Conservation (phyloP, 164 flowering plant genomes). For the Houttuynia cordata region DNA sequence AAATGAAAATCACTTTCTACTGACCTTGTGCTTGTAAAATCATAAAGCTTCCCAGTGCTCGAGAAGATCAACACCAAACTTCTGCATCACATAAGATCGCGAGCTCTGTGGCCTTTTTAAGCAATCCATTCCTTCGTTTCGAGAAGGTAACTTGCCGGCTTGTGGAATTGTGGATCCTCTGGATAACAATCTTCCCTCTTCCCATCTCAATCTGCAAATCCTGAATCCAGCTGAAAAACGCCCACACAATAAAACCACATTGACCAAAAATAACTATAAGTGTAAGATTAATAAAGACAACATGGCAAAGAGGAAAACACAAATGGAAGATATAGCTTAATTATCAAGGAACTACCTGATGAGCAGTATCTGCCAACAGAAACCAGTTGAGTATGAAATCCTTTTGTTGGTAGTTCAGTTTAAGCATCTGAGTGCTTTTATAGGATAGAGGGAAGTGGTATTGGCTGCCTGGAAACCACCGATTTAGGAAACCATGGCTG, state of each 20-base stretch:
- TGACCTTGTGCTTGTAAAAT: conserved; percentile 56
- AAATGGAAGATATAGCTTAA: background rate
- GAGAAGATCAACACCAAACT: conserved; percentile 65
- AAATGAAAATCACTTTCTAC: background rate
- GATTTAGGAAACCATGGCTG: background rate
- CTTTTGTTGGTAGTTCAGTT: background rate
- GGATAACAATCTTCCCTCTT: conserved; percentile 70
- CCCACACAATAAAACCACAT: background rate
- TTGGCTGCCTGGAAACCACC: background rate
- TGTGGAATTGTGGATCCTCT: conserved; percentile 57
- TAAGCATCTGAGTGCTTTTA: background rate
- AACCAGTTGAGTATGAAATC: background rate
- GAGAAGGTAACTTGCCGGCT: conserved; percentile 81
- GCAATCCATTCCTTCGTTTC: conserved; percentile 56
- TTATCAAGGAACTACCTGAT: background rate
- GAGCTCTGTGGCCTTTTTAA: conserved; percentile 71
- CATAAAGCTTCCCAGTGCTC: conserved; percentile 65
- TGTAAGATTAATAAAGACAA: background rate
- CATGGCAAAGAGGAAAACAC: background rate
- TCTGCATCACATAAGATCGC: conserved; percentile 72
- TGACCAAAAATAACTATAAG: background rate
- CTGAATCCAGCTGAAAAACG: background rate
- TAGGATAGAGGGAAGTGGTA: background rate
- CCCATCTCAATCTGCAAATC: conserved; percentile 23
- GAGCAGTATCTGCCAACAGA: background rate